phyloP scores from a whole-genome alignment of 1,284 basidiomycete genomes.

The Mixia osmundae region DNA sequence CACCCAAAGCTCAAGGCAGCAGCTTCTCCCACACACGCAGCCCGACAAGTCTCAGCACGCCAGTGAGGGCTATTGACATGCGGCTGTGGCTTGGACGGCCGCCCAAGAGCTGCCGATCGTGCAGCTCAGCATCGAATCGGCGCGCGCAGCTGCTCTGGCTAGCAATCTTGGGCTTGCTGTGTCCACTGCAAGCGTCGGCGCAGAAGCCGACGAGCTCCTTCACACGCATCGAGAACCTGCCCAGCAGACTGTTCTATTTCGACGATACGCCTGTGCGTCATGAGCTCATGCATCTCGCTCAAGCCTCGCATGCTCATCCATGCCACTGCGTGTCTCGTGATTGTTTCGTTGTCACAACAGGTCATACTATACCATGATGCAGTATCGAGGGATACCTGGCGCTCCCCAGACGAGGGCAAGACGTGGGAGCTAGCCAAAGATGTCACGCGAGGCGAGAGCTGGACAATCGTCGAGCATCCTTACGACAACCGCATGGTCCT shows the following conservation, averaged over 20 bases:
- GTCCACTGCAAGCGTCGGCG: background rate
- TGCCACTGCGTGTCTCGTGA: background rate
- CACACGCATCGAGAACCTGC: constrained; percentile 18
- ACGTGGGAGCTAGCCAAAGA: constrained; percentile 40
- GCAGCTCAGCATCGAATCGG: no score
- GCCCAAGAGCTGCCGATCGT: no score
- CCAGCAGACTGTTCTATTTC: constrained; percentile 69
- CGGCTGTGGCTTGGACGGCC: no score
- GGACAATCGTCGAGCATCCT: constrained; percentile 66
- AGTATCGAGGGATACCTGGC: constrained; percentile 39
- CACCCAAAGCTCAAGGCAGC: no score
- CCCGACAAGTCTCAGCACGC: no score
- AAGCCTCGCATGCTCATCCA: background rate
- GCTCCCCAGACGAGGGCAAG: constrained; percentile 78
- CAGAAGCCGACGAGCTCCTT: background rate
- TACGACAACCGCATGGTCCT: constrained; percentile 45
- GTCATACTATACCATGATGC: constrained; percentile 69
- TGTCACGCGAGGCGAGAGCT: constrained; percentile 38
- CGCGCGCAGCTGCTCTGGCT: no score
- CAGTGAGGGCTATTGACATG: no score
- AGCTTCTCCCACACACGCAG: no score
- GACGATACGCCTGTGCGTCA: constrained; percentile 53
- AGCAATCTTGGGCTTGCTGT: no score
- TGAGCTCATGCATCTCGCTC: background rate
- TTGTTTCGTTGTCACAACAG: background rate